Conservation (phyloP, 2,329 filamentous ascomycete genomes). For the Camptophora hylomeconis region DNA sequence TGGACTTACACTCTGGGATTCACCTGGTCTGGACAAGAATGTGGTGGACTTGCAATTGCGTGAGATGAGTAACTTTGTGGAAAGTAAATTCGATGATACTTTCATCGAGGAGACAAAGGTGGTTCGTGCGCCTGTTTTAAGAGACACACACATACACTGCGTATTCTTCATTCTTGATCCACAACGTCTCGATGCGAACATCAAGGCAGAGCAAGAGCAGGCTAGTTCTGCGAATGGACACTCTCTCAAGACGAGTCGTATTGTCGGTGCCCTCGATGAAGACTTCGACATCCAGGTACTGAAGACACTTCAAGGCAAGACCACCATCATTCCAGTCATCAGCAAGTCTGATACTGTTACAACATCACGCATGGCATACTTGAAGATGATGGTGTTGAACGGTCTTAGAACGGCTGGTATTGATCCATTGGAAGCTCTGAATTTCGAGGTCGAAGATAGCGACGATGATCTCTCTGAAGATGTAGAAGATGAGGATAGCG, state of each 20-base stretch:
- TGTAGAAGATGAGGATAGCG: slow-evolving; percentile 35
- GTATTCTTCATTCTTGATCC: slow-evolving; percentile 89
- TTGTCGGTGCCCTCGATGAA: slow-evolving; percentile 64
- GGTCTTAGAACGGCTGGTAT: slow-evolving; percentile 75
- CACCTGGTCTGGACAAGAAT: slow-evolving; percentile 85
- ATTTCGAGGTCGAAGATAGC: slow-evolving; percentile 69
- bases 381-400: slow-evolving; percentile 84
- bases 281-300: slow-evolving; percentile 84
- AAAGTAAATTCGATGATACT: slow-evolving; percentile 97
- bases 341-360: slow-evolving; percentile 96
- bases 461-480: slow-evolving; percentile 46
- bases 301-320: slow-evolving; percentile 78
- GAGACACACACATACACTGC: slow-evolving; percentile 95
- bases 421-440: slow-evolving; percentile 76
- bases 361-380: slow-evolving; percentile 79
- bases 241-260: slow-evolving; percentile 21
- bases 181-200: slow-evolving; percentile 67
- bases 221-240: slow-evolving; percentile 42
- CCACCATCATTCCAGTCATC: slow-evolving; percentile 87
- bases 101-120: slow-evolving; percentile 98
- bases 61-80: slow-evolving; percentile 81
- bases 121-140: slow-evolving; percentile 76
- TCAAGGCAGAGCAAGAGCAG: slow-evolving; percentile 49
- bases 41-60: slow-evolving; percentile 88
- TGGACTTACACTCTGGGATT: slow-evolving; percentile 92